phyloP scores from a whole-genome alignment of 2,329 filamentous ascomycete genomes.

The Biscogniauxia mediterranea region DNA sequence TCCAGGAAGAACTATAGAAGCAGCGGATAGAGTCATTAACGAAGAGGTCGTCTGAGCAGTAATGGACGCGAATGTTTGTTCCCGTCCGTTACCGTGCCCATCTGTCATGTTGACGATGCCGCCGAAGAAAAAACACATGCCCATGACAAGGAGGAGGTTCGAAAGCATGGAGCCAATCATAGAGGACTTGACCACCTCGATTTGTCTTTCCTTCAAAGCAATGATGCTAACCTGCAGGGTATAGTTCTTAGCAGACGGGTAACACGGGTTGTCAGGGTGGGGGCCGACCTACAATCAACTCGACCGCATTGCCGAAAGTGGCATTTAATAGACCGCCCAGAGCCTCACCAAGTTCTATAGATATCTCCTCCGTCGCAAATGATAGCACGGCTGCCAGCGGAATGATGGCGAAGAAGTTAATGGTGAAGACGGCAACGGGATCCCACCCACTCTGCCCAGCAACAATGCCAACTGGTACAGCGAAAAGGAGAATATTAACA shows the following conservation, averaged over 20 bases:
- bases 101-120: constrained; percentile 63
- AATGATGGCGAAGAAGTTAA: constrained; percentile 81
- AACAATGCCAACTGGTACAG: constrained; percentile 71
- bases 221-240: constrained; percentile 77
- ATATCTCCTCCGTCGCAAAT: constrained; percentile 77
- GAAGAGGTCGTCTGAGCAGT: constrained; percentile 76
- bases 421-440: constrained; percentile 66
- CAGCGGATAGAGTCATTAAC: constrained; percentile 72
- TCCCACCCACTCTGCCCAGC: constrained; percentile 62
- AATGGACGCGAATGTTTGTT: constrained; percentile 73
- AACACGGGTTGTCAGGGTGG: constrained; percentile 12
- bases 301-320: constrained; percentile 77
- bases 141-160: constrained; percentile 84
- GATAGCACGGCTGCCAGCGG: constrained; percentile 71
- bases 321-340: constrained; percentile 73
- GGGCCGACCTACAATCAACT: constrained; percentile 62
- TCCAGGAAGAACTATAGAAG: constrained; percentile 76
- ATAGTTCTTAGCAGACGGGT: constrained; percentile 15
- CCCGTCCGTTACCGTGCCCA: constrained; percentile 54
- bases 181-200: constrained; percentile 94
- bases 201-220: constrained; percentile 79
- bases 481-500: constrained; percentile 69
- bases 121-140: constrained; percentile 77
- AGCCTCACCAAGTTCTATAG: constrained; percentile 68
- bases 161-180: constrained; percentile 97